Evolutionary conservation across 2,329 filamentous ascomycete species (phyloP).

Genomic region (Apiospora phragmitis): DNA sequence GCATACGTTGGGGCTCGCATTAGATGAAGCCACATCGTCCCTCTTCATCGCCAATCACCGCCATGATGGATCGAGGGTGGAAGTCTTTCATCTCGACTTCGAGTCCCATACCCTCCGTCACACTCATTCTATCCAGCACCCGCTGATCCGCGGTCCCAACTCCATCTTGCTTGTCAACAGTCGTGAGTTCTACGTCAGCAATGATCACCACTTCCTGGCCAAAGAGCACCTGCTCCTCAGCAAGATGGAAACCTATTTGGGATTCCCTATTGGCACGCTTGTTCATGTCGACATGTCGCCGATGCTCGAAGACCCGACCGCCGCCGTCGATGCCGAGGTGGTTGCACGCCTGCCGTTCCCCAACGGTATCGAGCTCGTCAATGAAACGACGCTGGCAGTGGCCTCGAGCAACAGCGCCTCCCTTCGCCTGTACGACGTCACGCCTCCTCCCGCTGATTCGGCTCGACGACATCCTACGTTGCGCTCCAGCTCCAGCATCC

Average conservation of each 20-base stretch:
- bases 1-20: slow-evolving; percentile 42
- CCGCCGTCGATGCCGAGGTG: slow-evolving; percentile 22
- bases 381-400: slow-evolving; percentile 38
- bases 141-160: slow-evolving; percentile 40
- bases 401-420: slow-evolving; percentile 33
- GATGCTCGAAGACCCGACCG: slow-evolving; percentile 16
- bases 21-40: slow-evolving; percentile 33
- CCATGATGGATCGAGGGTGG: slow-evolving; percentile 35
- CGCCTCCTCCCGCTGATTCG: background rate
- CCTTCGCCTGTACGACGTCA: slow-evolving; percentile 33
- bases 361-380: slow-evolving; percentile 43
- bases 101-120: slow-evolving; percentile 34
- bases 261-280: slow-evolving; percentile 33
- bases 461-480: slow-evolving; percentile 15
- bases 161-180: slow-evolving; percentile 35
- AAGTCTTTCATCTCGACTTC: slow-evolving; percentile 40
- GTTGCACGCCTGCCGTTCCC: slow-evolving; percentile 39
- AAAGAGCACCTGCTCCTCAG: slow-evolving; percentile 26
- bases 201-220: slow-evolving; percentile 38
- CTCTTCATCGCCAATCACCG: slow-evolving; percentile 41
- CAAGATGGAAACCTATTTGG: slow-evolving; percentile 35
- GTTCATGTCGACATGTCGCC: slow-evolving; percentile 35
- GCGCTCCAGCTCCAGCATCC: slow-evolving; percentile 18
- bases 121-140: slow-evolving; percentile 37
- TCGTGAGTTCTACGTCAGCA: slow-evolving; percentile 42